A percentile compares a stretch with the other conserved stretches of the same genome.
phyloP scores from a whole-genome alignment of 257 asterid species.

The Agastache rugosa region DNA sequence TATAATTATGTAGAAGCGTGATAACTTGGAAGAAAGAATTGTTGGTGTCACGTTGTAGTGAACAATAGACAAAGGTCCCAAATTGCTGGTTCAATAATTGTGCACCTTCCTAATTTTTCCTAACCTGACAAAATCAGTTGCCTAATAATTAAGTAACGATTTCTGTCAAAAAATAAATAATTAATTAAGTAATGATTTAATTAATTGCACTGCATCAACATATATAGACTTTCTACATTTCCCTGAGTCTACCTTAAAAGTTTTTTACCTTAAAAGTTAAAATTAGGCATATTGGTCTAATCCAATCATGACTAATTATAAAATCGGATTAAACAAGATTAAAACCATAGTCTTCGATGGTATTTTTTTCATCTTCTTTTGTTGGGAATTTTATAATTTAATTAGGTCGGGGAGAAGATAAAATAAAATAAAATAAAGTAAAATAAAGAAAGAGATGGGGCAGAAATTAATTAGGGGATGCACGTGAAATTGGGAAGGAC shows the following conservation, averaged over 20 bases:
- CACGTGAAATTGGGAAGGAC: slow-evolving; percentile 42
- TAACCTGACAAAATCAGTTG: neutral
- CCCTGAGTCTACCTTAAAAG: too few relatives aligned
- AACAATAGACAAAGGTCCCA: slow-evolving; percentile 25
- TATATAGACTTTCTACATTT: neutral
- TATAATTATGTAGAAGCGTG: slow-evolving; percentile 20
- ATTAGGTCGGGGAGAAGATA: neutral
- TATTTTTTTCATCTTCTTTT: neutral
- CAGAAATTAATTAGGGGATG: slow-evolving; percentile 22
- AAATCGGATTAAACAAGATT: neutral
- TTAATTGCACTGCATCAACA: neutral
- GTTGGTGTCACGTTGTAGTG: neutral
- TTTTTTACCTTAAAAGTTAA: too few relatives aligned
- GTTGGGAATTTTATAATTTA: neutral
- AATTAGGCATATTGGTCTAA: neutral
- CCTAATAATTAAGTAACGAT: neutral
- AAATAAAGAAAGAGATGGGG: neutral
- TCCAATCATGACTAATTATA: neutral
- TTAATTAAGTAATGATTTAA: too few relatives aligned
- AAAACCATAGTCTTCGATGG: neutral
- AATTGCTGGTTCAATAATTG: slow-evolving; percentile 12
- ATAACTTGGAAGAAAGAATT: neutral
- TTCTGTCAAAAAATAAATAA: too few relatives aligned
- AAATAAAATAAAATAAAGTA: neutral
- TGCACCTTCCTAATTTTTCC: neutral